Evolutionary conservation across 306 rosid species (phyloP).

Genomic region (Quercus ilex): DNA sequence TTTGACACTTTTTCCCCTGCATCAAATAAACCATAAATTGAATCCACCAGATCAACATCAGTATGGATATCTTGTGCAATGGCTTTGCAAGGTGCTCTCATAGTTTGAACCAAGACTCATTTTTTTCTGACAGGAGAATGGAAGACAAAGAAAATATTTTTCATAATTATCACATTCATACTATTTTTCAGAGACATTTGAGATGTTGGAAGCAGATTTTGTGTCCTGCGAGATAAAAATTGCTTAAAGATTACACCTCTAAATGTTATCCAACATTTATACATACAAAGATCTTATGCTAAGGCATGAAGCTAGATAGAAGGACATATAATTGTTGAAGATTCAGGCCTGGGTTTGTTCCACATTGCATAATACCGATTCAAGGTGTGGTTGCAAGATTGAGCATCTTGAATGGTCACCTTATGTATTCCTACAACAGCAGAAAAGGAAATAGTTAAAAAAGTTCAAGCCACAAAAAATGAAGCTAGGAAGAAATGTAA

Average conservation of each 20-base stretch:
- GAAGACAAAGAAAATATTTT: background rate
- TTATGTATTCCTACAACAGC: constrained; percentile 57
- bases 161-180: too few species aligned
- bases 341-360: constrained; percentile 88
- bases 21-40: background rate
- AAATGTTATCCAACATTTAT: constrained; percentile 9
- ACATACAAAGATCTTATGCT: constrained; percentile 8
- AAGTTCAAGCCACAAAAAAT: background rate
- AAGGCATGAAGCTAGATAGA: constrained; percentile 1
- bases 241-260: background rate
- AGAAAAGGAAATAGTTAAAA: constrained; percentile 14
- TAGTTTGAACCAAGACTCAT: background rate
- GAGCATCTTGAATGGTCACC: constrained; percentile 50
- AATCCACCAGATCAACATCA: background rate
- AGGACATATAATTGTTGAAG: constrained; percentile 50
- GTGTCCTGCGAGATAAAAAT: constrained; percentile 48
- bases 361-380: constrained; percentile 87
- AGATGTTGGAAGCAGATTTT: constrained; percentile 65
- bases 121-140: background rate
- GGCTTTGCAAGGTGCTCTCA: background rate
- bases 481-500: constrained; percentile 4
- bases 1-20: background rate
- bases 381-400: constrained; percentile 49
- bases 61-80: background rate
- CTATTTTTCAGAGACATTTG: constrained; percentile 16